Base-by-base conservation (phyloP, 139 green algal species). In the Dunaliella primolecta region DNA sequence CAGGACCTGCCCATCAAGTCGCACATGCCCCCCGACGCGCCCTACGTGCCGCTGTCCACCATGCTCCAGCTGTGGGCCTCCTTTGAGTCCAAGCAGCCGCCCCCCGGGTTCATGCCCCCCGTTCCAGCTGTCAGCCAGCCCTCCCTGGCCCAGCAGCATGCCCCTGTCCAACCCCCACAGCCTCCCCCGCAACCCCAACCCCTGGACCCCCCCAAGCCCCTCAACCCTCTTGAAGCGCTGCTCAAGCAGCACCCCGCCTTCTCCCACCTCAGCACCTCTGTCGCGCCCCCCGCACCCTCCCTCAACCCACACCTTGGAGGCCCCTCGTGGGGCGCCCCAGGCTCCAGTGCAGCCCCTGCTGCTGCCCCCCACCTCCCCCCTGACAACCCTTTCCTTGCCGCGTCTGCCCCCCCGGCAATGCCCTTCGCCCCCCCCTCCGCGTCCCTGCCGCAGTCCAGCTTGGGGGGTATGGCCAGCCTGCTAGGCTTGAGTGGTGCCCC, bases 41-140 rank as follows among this genome's bases (percentile, higher is more conserved):
- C 91, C 57, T 96, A 94, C 85, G 38, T 88, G 31, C 78, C 86
- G 1, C 83, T 96, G 74, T 57, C 64, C 0, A 71, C 84, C 27
- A 87, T 95, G 80, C 88, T 96, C 30, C 81, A 88, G 31, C 36
- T 87, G 35, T 95, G 93, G 93, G 86, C 77, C 24, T 81, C 76
- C 29, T 81, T 88, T 36, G 82, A 84, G 25, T 74, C 84, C 0
- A 55, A 78, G 0, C 34, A 57, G 78, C 74, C 87, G 72, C 87
- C 82, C 30, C 81, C 85, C 0, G 84, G 80, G 23, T 88, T 84
- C 31, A 74, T 74, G 15, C 36, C 87, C 3, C 30, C 27, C 55
- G 55, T 36, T 33, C 77, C 37, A 0, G 36, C 64, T 25, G n/a
- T 21, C 78, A 81, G 25, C 29, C 56, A 1, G 34, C 1, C 56